These are phyloP conservation scores for Themeda triandra DNA, from an alignment of 176 grass and related monocot species.

Conservation along the genomic window DNA sequence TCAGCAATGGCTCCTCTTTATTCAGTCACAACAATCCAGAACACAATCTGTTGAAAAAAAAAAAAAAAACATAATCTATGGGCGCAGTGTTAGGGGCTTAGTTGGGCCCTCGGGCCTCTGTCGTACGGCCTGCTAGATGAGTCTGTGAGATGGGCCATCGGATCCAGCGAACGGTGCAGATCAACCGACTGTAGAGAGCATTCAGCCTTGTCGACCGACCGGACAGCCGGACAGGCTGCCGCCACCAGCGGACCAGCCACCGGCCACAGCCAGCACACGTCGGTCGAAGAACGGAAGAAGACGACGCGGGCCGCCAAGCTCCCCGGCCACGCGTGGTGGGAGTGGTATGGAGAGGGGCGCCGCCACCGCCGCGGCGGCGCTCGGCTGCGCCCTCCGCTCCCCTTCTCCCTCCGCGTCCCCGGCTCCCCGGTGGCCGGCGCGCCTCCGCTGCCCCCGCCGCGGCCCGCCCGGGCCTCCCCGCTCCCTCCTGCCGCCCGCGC, in stretches of 20 bases:
- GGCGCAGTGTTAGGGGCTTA: background rate
- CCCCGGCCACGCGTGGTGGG: background rate
- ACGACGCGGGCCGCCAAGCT: background rate
- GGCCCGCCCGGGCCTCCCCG: background rate
- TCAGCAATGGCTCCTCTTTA: too few species aligned
- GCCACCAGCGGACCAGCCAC: background rate
- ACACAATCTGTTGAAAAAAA: too few species aligned
- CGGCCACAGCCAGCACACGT: background rate
- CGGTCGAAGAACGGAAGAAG: too few species aligned
- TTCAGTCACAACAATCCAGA: too few species aligned
- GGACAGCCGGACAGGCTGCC: background rate
- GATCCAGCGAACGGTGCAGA: background rate
- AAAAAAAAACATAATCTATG: too few species aligned
- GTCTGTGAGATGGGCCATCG: background rate
- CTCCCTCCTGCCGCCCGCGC: background rate
- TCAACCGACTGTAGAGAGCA: background rate
- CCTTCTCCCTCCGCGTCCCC: conserved; percentile 15
- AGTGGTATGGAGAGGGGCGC: conserved; percentile 46
- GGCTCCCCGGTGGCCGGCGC: conserved; percentile 22
- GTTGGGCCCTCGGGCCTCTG: background rate
- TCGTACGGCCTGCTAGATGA: background rate
- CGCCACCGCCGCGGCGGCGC: conserved; percentile 24
- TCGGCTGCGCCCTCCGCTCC: conserved; percentile 41
- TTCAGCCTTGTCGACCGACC: too few species aligned
- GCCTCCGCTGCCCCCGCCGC: conserved; percentile 6